Evolutionary conservation across 176 grass and related monocot genomes (phyloP).

Genomic region (Coix lacrymajobi): DNA sequence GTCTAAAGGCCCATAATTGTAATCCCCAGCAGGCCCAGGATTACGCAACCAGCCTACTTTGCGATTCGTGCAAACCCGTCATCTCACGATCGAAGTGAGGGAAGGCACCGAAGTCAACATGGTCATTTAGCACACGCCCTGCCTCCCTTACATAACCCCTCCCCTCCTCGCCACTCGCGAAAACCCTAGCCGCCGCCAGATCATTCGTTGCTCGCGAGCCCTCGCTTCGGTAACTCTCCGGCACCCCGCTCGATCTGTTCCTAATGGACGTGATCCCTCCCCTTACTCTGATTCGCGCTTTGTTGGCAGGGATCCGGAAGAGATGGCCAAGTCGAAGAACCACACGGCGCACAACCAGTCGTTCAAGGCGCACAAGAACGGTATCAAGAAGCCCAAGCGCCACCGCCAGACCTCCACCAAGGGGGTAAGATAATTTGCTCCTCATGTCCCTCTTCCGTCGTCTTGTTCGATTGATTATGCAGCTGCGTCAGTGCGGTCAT

Average conservation of each 20-base stretch:
- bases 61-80: not conserved
- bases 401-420: constrained; percentile 79
- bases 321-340: constrained; percentile 96
- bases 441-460: not conserved
- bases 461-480: not conserved
- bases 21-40: not conserved
- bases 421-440: constrained; percentile 33
- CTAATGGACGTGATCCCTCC: too few relatives aligned
- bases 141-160: not conserved
- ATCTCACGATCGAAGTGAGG: not conserved
- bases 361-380: constrained; percentile 83
- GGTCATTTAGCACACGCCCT: not conserved
- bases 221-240: constrained; percentile 15
- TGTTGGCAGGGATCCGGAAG: not conserved
- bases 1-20: not conserved
- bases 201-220: not conserved
- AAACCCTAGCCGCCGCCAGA: constrained; percentile 43
- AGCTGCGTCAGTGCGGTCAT: not conserved
- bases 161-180: not conserved
- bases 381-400: constrained; percentile 89
- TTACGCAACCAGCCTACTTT: not conserved
- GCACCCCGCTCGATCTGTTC: not conserved
- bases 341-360: constrained; percentile 94
- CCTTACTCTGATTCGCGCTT: not conserved
- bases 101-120: not conserved